Base-by-base conservation (phyloP, 345 rosid species). In the Syzygium aromaticum region DNA sequence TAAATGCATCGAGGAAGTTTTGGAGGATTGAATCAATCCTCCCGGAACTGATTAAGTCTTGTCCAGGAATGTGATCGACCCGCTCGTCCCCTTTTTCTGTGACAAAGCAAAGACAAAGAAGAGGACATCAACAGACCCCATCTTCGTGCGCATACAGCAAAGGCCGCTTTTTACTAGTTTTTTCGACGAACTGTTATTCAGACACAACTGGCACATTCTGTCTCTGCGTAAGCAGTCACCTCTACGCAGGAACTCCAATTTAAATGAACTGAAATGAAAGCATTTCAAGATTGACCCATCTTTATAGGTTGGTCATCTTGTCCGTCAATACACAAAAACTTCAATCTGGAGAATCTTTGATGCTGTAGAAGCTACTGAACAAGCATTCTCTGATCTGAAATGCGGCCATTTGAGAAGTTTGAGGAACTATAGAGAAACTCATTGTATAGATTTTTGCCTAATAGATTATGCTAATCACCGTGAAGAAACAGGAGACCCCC, bases 51-150 rank as follows among this genome's bases (percentile, higher is more conserved):
- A 85, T 87, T 10, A 88, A 84, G 53, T 92, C 63, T 67, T 87
- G 63, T 52, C 92, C 93, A 7, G 92, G 90, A 22, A 92, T 90
- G 87, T 87, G 82, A 52, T 86, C 90, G 30, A 90, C 90, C 8
- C 5, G 84, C 84, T 90, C 91, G n/a, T 87, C 61, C 51, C 90
- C 88, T 38, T 77, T 64, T 54, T 85, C 90, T 89, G 67, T n/a
- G 12, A 30, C 84, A n/a, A 33, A 54, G 28, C 54, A 54, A 53
- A 8, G 22, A 30, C 82, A 25, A 23, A 22, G 15, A 19, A 11
- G 16, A 25, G 83, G 33, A 27, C 25, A 82, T 46, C 21, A 56
- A 61, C 73, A 54, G 23, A 61, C 33, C 17, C 73, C 17, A 61
- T 27, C 33, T n/a, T n/a, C 5, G 67, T 27, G 33, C 73, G n/a